phyloP scores from a whole-genome alignment of 768 basidiomycete species.

The Boletus reticuloceps region DNA sequence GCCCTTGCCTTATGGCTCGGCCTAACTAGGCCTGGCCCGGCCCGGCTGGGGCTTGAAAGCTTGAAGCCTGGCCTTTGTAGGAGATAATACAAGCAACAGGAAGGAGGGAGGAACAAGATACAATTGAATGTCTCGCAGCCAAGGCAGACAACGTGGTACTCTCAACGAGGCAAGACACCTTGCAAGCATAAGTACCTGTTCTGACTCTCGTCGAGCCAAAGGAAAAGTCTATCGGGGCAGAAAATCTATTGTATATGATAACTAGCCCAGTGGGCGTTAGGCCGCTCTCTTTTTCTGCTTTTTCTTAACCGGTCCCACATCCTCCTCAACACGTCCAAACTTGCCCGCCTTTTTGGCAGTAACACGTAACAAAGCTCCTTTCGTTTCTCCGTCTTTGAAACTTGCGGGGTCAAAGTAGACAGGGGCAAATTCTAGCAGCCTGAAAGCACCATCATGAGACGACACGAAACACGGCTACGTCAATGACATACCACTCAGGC shows the following conservation, averaged over 20 bases:
- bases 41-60: no score
- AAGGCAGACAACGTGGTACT: no score
- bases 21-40: no score
- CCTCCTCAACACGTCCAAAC: conserved; percentile 14
- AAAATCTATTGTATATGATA: conserved; percentile 2
- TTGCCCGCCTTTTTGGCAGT: conserved; percentile 53
- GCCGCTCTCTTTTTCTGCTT: conserved; percentile 10
- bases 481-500: conserved; percentile 71
- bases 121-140: no score
- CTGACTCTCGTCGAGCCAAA: no score
- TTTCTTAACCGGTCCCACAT: conserved; percentile 10
- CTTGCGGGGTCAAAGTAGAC: conserved; percentile 66
- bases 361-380: conserved; percentile 56
- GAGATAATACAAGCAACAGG: no score
- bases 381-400: conserved; percentile 73
- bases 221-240: background rate
- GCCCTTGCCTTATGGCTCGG: no score
- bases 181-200: no score
- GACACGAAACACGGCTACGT: background rate
- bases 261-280: background rate
- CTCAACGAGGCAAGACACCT: no score
- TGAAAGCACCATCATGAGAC: conserved; percentile 19
- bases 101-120: no score
- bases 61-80: no score
- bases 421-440: conserved; percentile 62